Evolutionary conservation across 768 basidiomycete genomes (phyloP).

Genomic region (Rhizopogon roseolus): DNA sequence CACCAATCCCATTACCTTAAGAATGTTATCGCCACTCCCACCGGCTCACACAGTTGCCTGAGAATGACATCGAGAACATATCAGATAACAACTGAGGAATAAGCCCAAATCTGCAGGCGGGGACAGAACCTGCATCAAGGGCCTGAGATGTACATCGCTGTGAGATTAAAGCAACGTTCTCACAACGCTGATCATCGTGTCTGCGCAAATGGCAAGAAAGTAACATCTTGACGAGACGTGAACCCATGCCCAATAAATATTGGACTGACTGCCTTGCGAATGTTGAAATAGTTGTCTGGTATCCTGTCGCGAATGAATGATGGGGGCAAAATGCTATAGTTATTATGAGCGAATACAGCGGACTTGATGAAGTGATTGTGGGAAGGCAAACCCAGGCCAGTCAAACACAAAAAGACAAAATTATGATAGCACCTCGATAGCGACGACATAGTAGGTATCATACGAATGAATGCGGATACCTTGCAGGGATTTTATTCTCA

Average conservation of each 20-base stretch:
- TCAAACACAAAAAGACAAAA: not conserved
- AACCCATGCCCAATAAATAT: conserved; percentile 2
- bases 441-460: conserved; percentile 5
- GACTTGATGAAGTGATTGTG: not conserved
- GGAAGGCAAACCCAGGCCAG: not conserved
- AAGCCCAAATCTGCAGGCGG: not conserved
- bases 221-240: not conserved
- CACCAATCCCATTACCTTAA: not conserved
- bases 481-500: conserved; percentile 11
- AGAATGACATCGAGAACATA: not conserved
- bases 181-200: conserved; percentile 3
- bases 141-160: not conserved
- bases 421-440: conserved; percentile 8
- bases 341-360: not conserved
- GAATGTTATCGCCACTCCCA: not conserved
- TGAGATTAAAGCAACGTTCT: conserved; percentile 1
- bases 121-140: not conserved
- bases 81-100: not conserved
- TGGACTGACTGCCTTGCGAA: not conserved
- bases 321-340: not conserved
- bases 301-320: not conserved
- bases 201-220: conserved; percentile 1
- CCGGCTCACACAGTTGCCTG: not conserved
- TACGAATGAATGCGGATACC: not conserved
- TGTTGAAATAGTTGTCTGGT: not conserved